Percentiles rank a stretch among this genome's conserved stretches.
These are phyloP conservation scores for Coccomyxa sp. DNA, from an alignment of 139 green algal genomes.

Conservation along the genomic window DNA sequence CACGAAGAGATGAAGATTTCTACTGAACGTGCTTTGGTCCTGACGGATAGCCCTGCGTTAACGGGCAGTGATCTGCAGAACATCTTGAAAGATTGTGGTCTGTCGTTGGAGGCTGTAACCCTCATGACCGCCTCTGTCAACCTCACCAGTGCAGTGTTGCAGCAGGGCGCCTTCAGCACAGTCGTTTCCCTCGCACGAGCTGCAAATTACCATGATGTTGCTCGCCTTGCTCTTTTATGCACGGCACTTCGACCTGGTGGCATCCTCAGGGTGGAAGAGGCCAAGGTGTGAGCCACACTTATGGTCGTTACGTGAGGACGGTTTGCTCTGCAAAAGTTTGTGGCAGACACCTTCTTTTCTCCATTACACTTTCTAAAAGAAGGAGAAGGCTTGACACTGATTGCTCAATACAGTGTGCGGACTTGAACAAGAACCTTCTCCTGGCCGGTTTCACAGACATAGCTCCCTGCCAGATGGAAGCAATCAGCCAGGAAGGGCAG, in stretches of 20 bases:
- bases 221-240: too few relatives aligned
- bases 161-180: slow-evolving; percentile 5
- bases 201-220: too few relatives aligned
- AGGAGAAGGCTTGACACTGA: background rate
- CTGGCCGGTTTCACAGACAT: too few relatives aligned
- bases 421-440: too few relatives aligned
- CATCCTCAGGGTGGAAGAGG: slow-evolving; percentile 28
- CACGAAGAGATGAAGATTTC: too few relatives aligned
- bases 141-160: background rate
- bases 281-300: background rate
- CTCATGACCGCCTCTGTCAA: slow-evolving; percentile 4
- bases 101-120: background rate
- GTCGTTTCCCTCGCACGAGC: background rate
- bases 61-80: too few relatives aligned
- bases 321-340: background rate
- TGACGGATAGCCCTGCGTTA: too few relatives aligned
- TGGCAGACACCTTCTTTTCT: background rate
- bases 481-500: too few relatives aligned
- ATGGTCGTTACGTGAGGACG: background rate
- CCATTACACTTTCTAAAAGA: background rate
- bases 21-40: too few relatives aligned
- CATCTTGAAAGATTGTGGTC: too few relatives aligned
- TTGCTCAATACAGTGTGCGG: background rate
- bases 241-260: slow-evolving; percentile 26
- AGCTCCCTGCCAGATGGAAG: too few relatives aligned